Conservation (phyloP, 1,139 yeast genomes). For the Blastobotrys illinoisensis region DNA sequence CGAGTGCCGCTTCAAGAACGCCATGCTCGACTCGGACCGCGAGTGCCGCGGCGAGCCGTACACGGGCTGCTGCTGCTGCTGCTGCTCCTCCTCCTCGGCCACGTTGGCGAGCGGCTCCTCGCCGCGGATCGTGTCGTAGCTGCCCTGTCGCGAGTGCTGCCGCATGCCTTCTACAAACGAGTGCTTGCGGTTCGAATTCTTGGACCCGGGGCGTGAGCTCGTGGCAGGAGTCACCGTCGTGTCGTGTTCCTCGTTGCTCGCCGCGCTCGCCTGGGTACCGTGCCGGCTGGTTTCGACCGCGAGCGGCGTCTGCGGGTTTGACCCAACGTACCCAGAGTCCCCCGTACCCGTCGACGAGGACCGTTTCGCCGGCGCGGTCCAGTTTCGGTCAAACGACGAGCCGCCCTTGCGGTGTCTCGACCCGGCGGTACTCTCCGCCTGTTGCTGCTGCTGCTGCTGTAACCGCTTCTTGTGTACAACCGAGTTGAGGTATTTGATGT, state of each 20-base stretch:
- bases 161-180: constrained; percentile 12
- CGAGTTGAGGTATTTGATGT: constrained; percentile 60
- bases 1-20: constrained; percentile 8
- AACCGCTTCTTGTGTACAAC: constrained; percentile 11
- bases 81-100: not conserved
- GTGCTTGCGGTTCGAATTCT: not conserved
- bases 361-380: constrained; percentile 22
- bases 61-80: not conserved
- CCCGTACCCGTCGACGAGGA: constrained; percentile 12
- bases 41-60: constrained; percentile 1
- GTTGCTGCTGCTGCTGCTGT: constrained; percentile 3
- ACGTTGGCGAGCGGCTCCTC: not conserved
- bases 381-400: constrained; percentile 26
- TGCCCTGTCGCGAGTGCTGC: constrained; percentile 19
- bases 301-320: constrained; percentile 6
- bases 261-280: not conserved
- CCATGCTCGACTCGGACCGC: constrained; percentile 2
- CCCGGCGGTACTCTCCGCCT: not conserved
- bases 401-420: constrained; percentile 4
- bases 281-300: not conserved
- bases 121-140: constrained; percentile 19
- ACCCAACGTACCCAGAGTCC: constrained; percentile 11
- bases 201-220: not conserved
- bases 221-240: constrained; percentile 1
- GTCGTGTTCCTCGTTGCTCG: not conserved